A percentile compares a stretch with the other conserved stretches of the same genome.
phyloP scores from a whole-genome alignment of 2,329 filamentous ascomycete species.

The Bipolaris cookei region DNA sequence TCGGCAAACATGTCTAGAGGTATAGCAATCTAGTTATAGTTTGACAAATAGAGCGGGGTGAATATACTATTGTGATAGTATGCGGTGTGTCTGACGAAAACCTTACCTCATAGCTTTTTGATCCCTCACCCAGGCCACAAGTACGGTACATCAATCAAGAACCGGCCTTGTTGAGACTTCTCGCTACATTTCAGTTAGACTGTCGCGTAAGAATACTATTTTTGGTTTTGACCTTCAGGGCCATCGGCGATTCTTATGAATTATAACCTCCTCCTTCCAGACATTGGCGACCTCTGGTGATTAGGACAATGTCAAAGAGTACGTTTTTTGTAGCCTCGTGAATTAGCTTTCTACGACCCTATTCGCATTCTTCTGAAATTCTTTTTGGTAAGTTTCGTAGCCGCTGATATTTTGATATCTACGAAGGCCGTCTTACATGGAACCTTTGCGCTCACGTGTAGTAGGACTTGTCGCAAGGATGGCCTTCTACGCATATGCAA shows the following conservation, averaged over 20 bases:
- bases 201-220: not conserved
- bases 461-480: not conserved
- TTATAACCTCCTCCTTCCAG: not conserved
- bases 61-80: not conserved
- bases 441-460: not conserved
- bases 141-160: too few species aligned
- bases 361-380: not conserved
- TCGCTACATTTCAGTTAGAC: not conserved
- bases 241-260: not conserved
- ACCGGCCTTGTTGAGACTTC: not conserved
- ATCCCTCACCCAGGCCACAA: slow-evolving; percentile 12
- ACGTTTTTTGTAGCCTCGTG: not conserved
- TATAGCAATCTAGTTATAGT: not conserved
- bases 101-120: slow-evolving; percentile 15
- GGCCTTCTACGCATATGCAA: not conserved
- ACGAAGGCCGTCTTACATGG: not conserved
- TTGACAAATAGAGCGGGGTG: not conserved
- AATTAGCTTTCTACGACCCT: not conserved
- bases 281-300: not conserved
- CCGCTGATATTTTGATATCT: not conserved
- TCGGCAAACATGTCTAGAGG: not conserved
- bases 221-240: not conserved
- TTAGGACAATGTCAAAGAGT: not conserved
- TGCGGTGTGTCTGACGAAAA: slow-evolving; percentile 10
- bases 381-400: not conserved